Conservation (phyloP, 2,329 filamentous ascomycete genomes). For the Ceratocystis albifundus region DNA sequence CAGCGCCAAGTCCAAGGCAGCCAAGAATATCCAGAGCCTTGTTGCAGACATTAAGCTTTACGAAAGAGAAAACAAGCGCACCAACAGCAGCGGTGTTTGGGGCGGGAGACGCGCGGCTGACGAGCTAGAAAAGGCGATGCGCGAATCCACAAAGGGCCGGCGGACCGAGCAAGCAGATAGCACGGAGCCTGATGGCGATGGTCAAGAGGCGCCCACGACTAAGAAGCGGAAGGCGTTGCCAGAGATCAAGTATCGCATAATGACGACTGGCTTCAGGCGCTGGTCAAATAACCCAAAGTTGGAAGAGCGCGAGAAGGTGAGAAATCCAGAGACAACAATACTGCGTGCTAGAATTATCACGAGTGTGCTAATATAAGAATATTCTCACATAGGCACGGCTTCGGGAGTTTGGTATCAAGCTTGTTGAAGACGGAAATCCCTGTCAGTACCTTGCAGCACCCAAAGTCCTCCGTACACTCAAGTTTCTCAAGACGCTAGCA, state of each 20-base stretch:
- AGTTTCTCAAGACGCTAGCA: conserved; percentile 82
- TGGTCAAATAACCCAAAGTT: conserved; percentile 65
- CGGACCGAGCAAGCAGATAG: conserved; percentile 27
- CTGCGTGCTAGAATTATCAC: conserved; percentile 7
- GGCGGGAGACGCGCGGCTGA: conserved; percentile 53
- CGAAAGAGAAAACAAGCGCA: conserved; percentile 83
- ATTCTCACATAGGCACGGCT: conserved; percentile 54
- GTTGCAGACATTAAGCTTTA: conserved; percentile 81
- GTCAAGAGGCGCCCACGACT: conserved; percentile 50
- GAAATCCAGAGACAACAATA: conserved; percentile 29
- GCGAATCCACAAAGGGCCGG: conserved; percentile 26
- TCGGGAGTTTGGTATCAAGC: conserved; percentile 68
- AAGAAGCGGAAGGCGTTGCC: conserved; percentile 35
- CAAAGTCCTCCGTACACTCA: conserved; percentile 75
- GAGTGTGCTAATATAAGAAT: conserved; percentile 23
- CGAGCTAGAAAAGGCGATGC: conserved; percentile 39
- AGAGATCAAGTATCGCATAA: conserved; percentile 50
- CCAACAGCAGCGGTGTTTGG: conserved; percentile 42
- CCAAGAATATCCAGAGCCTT: conserved; percentile 62
- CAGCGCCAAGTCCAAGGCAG: conserved; percentile 76
- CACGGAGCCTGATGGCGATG: conserved; percentile 38
- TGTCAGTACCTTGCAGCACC: conserved; percentile 85
- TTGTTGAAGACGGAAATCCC: conserved; percentile 61
- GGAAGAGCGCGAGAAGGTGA: conserved; percentile 69
- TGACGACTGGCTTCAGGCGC: conserved; percentile 71